phyloP scores from a whole-genome alignment of 495 filamentous ascomycete genomes.

The Tuber umbilicatum region DNA sequence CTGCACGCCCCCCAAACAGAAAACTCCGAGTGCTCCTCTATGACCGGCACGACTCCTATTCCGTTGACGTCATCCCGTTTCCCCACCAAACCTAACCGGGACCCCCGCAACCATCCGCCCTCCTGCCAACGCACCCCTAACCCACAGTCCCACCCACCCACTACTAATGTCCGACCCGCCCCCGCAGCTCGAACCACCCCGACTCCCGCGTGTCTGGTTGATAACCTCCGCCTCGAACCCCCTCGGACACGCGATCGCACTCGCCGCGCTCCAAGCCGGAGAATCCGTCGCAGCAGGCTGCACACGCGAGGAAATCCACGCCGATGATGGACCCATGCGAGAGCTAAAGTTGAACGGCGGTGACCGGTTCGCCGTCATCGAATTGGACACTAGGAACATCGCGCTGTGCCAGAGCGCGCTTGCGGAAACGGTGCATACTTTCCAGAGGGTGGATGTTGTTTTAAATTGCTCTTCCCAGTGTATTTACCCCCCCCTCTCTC shows the following conservation, averaged over 20 bases:
- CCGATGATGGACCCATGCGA: constrained; percentile 43
- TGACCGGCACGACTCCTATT: background rate
- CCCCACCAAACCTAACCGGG: too few relatives aligned
- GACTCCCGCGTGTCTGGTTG: constrained; percentile 56
- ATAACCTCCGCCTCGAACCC: constrained; percentile 76
- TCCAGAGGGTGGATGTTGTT: constrained; percentile 81
- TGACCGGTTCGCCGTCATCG: constrained; percentile 48
- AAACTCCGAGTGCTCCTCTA: background rate
- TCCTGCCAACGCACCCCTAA: background rate
- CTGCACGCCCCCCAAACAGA: background rate
- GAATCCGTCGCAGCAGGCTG: constrained; percentile 78
- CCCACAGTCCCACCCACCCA: background rate
- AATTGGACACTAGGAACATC: constrained; percentile 47
- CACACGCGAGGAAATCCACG: constrained; percentile 58
- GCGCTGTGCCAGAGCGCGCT: constrained; percentile 69
- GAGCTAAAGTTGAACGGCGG: constrained; percentile 49
- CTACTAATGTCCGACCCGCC: background rate
- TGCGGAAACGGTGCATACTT: constrained; percentile 73
- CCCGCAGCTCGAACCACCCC: constrained; percentile 1
- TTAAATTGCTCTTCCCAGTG: constrained; percentile 57
- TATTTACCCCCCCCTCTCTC: background rate
- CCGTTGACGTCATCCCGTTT: background rate
- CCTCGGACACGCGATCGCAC: constrained; percentile 60
- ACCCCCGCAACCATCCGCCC: background rate
- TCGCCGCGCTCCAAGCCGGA: constrained; percentile 69